These are phyloP conservation scores for Pseudomassariella vexata DNA, from an alignment of 2,329 filamentous ascomycete genomes.

Conservation along the genomic window DNA sequence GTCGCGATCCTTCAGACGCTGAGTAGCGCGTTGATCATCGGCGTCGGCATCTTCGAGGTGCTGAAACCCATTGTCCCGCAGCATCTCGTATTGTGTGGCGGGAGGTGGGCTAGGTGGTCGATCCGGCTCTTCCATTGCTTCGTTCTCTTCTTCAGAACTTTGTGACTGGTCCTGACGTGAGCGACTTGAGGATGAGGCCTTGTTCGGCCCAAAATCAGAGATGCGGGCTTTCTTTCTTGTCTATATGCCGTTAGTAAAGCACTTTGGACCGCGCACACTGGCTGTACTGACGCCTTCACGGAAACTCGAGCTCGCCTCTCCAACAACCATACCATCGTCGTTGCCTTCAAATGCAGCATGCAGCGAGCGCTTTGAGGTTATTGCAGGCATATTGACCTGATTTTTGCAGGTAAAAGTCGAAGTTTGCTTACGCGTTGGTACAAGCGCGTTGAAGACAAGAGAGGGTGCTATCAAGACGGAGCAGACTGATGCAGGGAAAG, in stretches of 20 bases:
- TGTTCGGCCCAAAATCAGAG: constrained; percentile 18
- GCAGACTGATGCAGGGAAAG: too few species aligned
- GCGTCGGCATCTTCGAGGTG: constrained; percentile 51
- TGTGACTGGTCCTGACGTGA: constrained; percentile 14
- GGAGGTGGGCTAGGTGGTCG: constrained; percentile 29
- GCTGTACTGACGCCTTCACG: constrained; percentile 30
- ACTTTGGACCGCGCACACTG: constrained; percentile 3
- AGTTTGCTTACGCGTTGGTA: too few species aligned
- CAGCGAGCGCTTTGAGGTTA: constrained; percentile 35
- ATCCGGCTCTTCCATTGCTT: constrained; percentile 18
- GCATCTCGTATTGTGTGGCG: constrained; percentile 55
- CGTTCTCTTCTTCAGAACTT: constrained; percentile 23
- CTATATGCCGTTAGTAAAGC: constrained; percentile 13
- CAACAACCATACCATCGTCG: constrained; percentile 28
- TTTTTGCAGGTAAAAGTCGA: too few species aligned
- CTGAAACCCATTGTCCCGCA: constrained; percentile 53
- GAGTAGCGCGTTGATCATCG: constrained; percentile 60
- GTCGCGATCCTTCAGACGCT: constrained; percentile 52
- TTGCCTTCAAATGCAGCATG: constrained; percentile 26
- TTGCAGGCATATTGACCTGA: constrained; percentile 20
- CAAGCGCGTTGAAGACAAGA: too few species aligned
- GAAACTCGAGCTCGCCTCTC: constrained; percentile 35
- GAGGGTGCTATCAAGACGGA: too few species aligned
- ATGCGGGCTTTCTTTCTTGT: constrained; percentile 34
- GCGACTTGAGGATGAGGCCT: constrained; percentile 9